Percentiles rank a stretch among this genome's conserved stretches.
phyloP scores from a whole-genome alignment of 176 grass and related monocot genomes.

The Microstegium vimineum region DNA sequence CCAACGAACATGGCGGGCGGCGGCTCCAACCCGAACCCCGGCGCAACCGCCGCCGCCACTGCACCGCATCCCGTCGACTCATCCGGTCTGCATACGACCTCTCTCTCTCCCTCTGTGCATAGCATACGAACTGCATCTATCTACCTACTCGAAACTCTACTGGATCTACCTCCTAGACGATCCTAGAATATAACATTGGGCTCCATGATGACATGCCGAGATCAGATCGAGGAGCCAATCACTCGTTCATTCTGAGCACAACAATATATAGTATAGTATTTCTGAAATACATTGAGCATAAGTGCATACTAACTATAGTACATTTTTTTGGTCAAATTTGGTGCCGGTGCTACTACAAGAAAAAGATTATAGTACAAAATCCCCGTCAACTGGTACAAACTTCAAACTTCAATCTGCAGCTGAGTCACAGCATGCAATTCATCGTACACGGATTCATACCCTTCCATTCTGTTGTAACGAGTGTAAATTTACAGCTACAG shows the following conservation, averaged over 20 bases:
- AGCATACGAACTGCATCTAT: too few species aligned
- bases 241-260: background rate
- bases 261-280: background rate
- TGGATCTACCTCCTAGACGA: too few species aligned
- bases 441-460: background rate
- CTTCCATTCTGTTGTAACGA: background rate
- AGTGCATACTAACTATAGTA: too few species aligned
- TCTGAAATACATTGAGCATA: background rate
- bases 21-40: too few species aligned
- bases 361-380: background rate
- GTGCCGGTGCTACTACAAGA: background rate
- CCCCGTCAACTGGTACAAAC: slow-evolving; percentile 16
- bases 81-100: too few species aligned
- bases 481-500: slow-evolving; percentile 27
- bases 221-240: slow-evolving; percentile 23
- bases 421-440: background rate
- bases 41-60: too few species aligned
- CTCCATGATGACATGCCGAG: background rate
- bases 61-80: too few species aligned
- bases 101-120: too few species aligned
- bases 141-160: too few species aligned
- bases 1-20: too few species aligned
- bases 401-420: slow-evolving; percentile 12
- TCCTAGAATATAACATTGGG: too few species aligned
- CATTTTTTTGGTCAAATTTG: slow-evolving; percentile 20